These are phyloP conservation scores for Podaxis sp. DNA, from an alignment of 768 basidiomycete genomes.

Conservation along the genomic window DNA sequence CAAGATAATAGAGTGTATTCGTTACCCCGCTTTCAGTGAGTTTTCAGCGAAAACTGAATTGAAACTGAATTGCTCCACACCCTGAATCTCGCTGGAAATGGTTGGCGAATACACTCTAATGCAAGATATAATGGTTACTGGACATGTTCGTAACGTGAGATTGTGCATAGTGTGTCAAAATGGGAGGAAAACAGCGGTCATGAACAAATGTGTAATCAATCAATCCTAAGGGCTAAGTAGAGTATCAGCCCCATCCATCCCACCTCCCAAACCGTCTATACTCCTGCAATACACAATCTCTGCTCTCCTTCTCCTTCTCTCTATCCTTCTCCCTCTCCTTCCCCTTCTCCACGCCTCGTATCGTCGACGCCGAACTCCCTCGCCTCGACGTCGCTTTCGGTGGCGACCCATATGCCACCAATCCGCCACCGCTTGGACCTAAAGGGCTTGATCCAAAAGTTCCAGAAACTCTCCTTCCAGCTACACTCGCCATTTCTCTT, in stretches of 20 bases:
- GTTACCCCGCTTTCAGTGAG: too few relatives aligned
- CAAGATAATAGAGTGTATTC: too few relatives aligned
- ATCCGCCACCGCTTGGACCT: constrained; percentile 12
- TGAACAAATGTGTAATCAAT: too few relatives aligned
- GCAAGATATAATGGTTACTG: constrained; percentile 2
- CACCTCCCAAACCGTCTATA: constrained; percentile 82
- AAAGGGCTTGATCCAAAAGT: neutral
- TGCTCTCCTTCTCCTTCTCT: constrained; percentile 58
- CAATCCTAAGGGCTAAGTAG: too few relatives aligned
- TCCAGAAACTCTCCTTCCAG: constrained; percentile 57
- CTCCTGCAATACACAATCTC: constrained; percentile 71
- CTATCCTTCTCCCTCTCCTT: constrained; percentile 52
- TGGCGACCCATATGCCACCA: constrained; percentile 37
- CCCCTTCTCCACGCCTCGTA: constrained; percentile 53
- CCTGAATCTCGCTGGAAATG: too few relatives aligned
- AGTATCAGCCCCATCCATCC: constrained; percentile 77
- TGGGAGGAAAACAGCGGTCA: too few relatives aligned
- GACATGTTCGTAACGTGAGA: neutral
- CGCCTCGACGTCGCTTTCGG: constrained; percentile 40
- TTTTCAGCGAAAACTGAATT: too few relatives aligned
- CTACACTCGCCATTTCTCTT: constrained; percentile 80
- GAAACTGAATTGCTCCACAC: too few relatives aligned
- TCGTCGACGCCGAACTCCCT: constrained; percentile 53
- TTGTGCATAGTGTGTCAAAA: neutral
- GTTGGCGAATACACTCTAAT: neutral